These are phyloP conservation scores for Parietichytrium sp. DNA, from an alignment of 108 stramenopile genomes.

Conservation along the genomic window DNA sequence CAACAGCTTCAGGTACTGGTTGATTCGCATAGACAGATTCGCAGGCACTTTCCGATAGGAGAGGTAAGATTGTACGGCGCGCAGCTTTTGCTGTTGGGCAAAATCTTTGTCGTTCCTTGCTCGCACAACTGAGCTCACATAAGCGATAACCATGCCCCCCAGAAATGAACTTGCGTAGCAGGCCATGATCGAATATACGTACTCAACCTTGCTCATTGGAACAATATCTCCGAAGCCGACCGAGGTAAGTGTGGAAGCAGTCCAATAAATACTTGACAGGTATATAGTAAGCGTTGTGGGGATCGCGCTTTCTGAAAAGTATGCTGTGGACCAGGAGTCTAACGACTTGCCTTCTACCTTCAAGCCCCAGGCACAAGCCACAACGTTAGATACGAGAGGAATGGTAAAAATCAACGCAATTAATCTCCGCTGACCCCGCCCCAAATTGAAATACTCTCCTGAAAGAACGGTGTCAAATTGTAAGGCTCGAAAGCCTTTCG, in stretches of 20 bases:
- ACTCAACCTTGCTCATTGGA: not conserved
- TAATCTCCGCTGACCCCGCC: not conserved
- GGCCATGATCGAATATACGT: not conserved
- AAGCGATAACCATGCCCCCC: not conserved
- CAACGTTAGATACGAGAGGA: not conserved
- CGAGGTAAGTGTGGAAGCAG: not conserved
- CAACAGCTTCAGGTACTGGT: not conserved
- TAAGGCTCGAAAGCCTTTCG: not conserved
- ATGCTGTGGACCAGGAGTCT: too few relatives aligned
- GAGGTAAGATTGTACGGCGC: slow-evolving; percentile 9
- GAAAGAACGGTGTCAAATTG: not conserved
- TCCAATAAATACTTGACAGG: not conserved
- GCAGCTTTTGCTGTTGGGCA: not conserved
- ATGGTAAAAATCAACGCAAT: not conserved
- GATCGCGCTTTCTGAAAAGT: not conserved
- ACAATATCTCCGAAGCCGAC: slow-evolving; percentile 18
- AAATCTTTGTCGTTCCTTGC: not conserved
- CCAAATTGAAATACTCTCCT: slow-evolving; percentile 1
- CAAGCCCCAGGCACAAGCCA: not conserved
- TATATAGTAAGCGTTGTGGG: not conserved
- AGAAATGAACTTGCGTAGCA: not conserved
- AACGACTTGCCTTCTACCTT: too few relatives aligned
- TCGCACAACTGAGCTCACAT: slow-evolving; percentile 1
- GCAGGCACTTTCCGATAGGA: not conserved
- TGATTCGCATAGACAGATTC: not conserved